Base-by-base conservation (phyloP, 2,329 filamentous ascomycete species). In the Knufia fluminis region DNA sequence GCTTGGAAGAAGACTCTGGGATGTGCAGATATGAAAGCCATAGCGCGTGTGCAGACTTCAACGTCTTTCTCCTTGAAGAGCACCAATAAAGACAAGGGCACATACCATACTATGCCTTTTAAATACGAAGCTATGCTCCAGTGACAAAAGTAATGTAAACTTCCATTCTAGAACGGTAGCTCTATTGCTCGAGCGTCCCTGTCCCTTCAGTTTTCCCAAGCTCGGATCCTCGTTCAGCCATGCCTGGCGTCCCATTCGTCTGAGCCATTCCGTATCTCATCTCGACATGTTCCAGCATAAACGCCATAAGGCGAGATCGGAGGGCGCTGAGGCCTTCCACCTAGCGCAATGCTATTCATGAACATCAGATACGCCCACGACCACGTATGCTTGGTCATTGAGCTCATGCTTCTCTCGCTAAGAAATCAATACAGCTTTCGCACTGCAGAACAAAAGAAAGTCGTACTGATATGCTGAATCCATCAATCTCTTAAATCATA, bases 311-410 rank as follows among this genome's bases (percentile, higher is more conserved):
- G n/a, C 14, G 40, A 24, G 40, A 26, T 24, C 6, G 23, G 9
- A 26, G 22, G 22, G 12, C 40, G 40, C 22, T 43, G 40, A 14
- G 19, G 24, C 28, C 16, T 23, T 20, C 22, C 9, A 4, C 22
- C 33, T 35, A 40, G 44, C 45, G n/a, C 45, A 28, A 40, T 48
- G 45, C 45, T 39, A 40, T 48, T 22, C 23, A 28, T 38, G 22
- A 46, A 26, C n/a, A 12, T 48, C 23, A 14, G n/a, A 28, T 24
- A 39, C 31, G 35, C 35, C 28, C 23, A 14, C 28, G 20, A 26
- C 31, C 20, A 40, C 24, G 36, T 40, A 19, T 39, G n/a, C 20
- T 32, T 19, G 35, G 45, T 40, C 32, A 22, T 48, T 16, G 40
- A 48, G 22, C 36, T 35, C 22, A 48, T 48, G 45, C 35, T 24